Evolutionary conservation across 805 yeast genomes (phyloP), one percentile per base, ranked within the genome.

Genomic region (Kluyveromyces lactis): DNA sequence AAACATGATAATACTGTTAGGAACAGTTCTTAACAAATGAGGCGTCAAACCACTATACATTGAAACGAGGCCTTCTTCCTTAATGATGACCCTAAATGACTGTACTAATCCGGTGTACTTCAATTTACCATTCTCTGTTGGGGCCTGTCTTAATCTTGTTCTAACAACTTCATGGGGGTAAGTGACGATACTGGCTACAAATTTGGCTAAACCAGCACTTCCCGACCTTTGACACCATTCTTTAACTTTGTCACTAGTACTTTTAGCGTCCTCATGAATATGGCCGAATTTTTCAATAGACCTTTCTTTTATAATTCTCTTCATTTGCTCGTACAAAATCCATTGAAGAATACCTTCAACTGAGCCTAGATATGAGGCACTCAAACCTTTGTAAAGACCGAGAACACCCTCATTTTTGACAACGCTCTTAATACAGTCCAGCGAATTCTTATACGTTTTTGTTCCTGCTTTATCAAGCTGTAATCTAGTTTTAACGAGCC

Each of bases 31-130:
- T 67, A 92, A 73, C 53, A 92, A 67, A 64, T 92, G 99, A 3
- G 99, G 97, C 1, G 99, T 92, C 53, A 92, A 70, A 1, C 99
- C 99, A 41, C 99, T 96, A 58, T 92, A 92, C 86, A 92, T 83
- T 10, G 95, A 82, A 6, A 73, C 80, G 38, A 90, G 62, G 1
- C 99, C 98, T 64, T 92, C 98, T 55, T 92, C 96, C 53, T 81
- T 84, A 13, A 86, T 65, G n/a, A 92, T 77, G 23, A 87, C 67
- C 54, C 70, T 77, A 68, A 92, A 89, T 52, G 95, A 85, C 62
- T 87, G 95, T 4, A 87, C 57, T 38, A 92, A 68, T 0, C 98
- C 97, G 0, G 86, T 81, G 59, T 92, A 92, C 62, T 90, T 92
- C 13, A 84, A 83, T 51, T 71, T 72, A 1, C 95, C 95, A 42